These are phyloP conservation scores for Pythium sukuiense DNA, from an alignment of 352 stramenopile species.

Conservation along the genomic window DNA sequence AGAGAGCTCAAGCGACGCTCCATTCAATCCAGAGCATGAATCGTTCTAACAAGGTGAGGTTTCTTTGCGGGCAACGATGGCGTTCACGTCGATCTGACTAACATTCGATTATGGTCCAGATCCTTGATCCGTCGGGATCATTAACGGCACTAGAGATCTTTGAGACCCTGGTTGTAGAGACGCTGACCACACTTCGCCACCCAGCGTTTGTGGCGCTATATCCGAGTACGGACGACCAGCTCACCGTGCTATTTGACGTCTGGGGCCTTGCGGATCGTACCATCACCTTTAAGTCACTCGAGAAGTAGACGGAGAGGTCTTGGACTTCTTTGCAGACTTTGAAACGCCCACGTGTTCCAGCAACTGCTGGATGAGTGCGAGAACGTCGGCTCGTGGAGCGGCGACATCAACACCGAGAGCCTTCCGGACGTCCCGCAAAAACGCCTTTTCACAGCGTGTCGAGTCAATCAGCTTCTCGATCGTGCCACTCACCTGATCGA, in stretches of 20 bases:
- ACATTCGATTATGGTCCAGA: background rate
- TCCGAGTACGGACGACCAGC: conserved; percentile 11
- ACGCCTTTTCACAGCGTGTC: conserved; percentile 35
- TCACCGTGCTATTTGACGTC: conserved; percentile 28
- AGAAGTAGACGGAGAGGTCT: background rate
- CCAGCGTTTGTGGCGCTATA: conserved; percentile 16
- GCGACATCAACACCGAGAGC: conserved; percentile 40
- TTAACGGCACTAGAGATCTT: conserved; percentile 19
- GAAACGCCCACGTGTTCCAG: conserved; percentile 20
- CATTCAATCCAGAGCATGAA: conserved; percentile 7
- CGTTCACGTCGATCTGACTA: background rate
- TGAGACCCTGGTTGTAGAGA: conserved; percentile 22
- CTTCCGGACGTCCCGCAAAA: conserved; percentile 31
- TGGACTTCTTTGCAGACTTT: background rate
- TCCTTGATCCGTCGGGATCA: background rate
- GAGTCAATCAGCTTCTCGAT: conserved; percentile 46
- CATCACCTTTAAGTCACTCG: conserved; percentile 4
- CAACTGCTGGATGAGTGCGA: conserved; percentile 27
- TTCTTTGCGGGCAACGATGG: background rate
- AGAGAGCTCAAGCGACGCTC: conserved; percentile 5
- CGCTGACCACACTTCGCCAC: conserved; percentile 21
- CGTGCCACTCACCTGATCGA: conserved; percentile 37
- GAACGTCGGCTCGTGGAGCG: conserved; percentile 32
- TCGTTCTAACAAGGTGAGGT: conserved; percentile 5
- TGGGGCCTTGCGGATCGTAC: conserved; percentile 31